phyloP scores from a whole-genome alignment of 495 filamentous ascomycete genomes.

The Talaromyces nanjingensis region DNA sequence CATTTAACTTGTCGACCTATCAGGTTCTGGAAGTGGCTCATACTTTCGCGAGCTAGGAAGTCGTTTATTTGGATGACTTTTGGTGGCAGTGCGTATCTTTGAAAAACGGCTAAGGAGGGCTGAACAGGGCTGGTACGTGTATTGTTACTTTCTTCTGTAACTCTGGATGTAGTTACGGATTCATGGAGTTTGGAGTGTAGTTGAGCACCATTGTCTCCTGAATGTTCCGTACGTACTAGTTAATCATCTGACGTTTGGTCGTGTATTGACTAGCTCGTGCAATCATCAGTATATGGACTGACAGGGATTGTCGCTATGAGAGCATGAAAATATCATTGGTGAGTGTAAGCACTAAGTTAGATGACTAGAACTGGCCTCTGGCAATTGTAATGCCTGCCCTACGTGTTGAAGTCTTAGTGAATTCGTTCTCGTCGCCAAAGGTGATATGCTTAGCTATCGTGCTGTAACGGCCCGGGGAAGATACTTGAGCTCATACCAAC shows the following conservation, averaged over 20 bases:
- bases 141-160: neutral
- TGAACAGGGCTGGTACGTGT: neutral
- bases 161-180: neutral
- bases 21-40: neutral
- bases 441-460: neutral
- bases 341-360: neutral
- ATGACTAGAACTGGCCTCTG: neutral
- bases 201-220: neutral
- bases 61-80: neutral
- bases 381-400: neutral
- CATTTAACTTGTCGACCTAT: neutral
- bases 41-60: neutral
- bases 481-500: neutral
- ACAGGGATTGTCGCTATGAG: neutral
- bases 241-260: neutral
- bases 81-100: neutral
- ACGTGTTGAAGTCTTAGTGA: neutral
- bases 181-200: neutral
- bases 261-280: neutral
- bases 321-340: neutral
- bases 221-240: neutral
- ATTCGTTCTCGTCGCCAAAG: neutral
- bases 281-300: neutral
- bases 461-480: neutral
- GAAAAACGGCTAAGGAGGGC: neutral